Evolutionary conservation across 2,329 filamentous ascomycete genomes (phyloP).

Genomic region (Didymosphaeria variabile): DNA sequence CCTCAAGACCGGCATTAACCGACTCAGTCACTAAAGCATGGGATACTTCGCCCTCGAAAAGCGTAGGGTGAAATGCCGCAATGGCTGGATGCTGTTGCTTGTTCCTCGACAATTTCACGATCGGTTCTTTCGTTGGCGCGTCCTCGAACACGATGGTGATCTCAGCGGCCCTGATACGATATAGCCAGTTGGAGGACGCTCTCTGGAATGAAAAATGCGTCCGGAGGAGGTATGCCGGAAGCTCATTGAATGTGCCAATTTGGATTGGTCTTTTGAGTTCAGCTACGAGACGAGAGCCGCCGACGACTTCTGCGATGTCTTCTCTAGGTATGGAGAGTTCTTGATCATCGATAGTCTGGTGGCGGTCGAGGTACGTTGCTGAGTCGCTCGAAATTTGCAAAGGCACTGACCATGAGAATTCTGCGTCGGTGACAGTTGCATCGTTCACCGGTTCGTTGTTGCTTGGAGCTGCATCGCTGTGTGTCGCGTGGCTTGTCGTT

Average conservation of each 20-base stretch:
- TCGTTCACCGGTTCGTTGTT: not conserved
- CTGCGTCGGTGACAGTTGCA: not conserved
- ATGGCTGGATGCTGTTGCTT: conserved; percentile 8
- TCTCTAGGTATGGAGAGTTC: not conserved
- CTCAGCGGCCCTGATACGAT: not conserved
- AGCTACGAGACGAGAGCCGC: not conserved
- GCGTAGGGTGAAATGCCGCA: conserved; percentile 1
- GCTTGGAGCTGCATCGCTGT: not conserved
- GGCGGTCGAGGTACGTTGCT: conserved; percentile 1
- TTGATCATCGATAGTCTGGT: not conserved
- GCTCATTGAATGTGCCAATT: not conserved
- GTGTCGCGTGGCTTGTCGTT: not conserved
- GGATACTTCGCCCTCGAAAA: conserved; percentile 7
- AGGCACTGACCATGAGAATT: conserved; percentile 2
- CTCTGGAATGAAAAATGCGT: not conserved
- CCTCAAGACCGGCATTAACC: not conserved
- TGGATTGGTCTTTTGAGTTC: not conserved
- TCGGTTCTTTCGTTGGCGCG: not conserved
- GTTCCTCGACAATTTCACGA: not conserved
- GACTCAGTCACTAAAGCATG: conserved; percentile 6
- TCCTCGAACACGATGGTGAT: conserved; percentile 2
- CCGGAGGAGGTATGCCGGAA: conserved; percentile 1
- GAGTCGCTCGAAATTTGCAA: not conserved
- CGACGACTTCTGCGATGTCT: conserved; percentile 1
- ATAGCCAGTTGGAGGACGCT: not conserved